These are phyloP conservation scores for Myochromella boudieri DNA, from an alignment of 768 basidiomycete species.

Conservation along the genomic window DNA sequence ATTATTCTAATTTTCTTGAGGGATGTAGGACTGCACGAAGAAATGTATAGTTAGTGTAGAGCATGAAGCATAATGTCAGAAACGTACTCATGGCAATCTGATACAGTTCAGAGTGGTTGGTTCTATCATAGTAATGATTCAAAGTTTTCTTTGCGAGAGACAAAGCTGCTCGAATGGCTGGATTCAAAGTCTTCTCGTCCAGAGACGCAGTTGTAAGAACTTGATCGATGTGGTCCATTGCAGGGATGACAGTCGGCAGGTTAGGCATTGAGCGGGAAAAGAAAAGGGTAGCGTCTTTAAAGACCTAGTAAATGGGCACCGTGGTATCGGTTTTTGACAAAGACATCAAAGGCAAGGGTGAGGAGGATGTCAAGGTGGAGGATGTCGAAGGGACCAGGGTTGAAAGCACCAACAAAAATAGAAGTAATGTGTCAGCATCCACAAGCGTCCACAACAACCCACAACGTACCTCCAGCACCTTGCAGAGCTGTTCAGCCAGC, in stretches of 20 bases:
- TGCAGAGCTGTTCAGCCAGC: conserved; percentile 23
- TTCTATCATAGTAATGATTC: conserved; percentile 27
- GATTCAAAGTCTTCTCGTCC: background rate
- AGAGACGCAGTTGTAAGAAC: conserved; percentile 9
- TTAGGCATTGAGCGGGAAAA: conserved; percentile 29
- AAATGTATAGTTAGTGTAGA: background rate
- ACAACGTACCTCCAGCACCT: conserved; percentile 24
- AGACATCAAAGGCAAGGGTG: too few relatives aligned
- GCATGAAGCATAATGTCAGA: background rate
- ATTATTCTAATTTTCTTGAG: conserved; percentile 33
- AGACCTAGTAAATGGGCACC: conserved; percentile 32
- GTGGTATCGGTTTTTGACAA: too few relatives aligned
- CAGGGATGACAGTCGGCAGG: conserved; percentile 33
- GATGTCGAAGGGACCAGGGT: background rate
- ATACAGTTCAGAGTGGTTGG: conserved; percentile 26
- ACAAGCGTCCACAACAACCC: background rate
- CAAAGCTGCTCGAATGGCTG: conserved; percentile 19
- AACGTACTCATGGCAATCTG: conserved; percentile 29
- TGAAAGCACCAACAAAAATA: background rate
- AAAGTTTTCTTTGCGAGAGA: conserved; percentile 24
- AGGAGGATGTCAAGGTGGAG: conserved; percentile 29
- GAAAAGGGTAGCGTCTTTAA: conserved; percentile 29
- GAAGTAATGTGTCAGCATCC: background rate
- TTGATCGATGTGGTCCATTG: conserved; percentile 34
- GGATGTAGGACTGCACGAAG: conserved; percentile 36